Percentiles rank a stretch among this genome's conserved stretches.
These are phyloP conservation scores for Yamadazyma akitaensis DNA, from an alignment of 805 yeast species.

Conservation along the genomic window DNA sequence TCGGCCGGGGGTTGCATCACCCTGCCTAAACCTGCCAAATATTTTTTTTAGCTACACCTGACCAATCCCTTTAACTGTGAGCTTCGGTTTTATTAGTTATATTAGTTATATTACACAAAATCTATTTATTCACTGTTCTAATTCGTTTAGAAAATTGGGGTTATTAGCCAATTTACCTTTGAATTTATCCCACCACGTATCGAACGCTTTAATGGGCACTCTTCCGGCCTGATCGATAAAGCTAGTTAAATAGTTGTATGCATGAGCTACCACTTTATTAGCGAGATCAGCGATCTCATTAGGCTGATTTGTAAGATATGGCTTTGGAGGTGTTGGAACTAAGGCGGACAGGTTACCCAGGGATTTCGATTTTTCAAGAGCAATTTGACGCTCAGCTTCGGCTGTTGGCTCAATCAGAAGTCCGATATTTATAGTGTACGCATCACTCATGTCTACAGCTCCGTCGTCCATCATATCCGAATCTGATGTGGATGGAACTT, in stretches of 20 bases:
- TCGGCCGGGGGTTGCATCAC: background rate
- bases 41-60: too few relatives aligned
- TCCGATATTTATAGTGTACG: constrained; percentile 53
- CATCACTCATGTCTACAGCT: constrained; percentile 27
- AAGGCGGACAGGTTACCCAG: constrained; percentile 12
- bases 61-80: too few relatives aligned
- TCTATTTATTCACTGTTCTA: constrained; percentile 8
- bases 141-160: constrained; percentile 69
- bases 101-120: background rate
- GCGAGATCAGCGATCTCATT: constrained; percentile 57
- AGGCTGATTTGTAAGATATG: constrained; percentile 15
- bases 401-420: constrained; percentile 82
- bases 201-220: constrained; percentile 83
- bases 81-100: too few relatives aligned
- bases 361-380: constrained; percentile 32
- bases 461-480: constrained; percentile 26
- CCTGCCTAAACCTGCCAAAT: background rate
- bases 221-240: constrained; percentile 76
- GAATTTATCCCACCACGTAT: constrained; percentile 95
- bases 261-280: constrained; percentile 84
- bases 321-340: constrained; percentile 17
- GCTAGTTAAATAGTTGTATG: constrained; percentile 88
- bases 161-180: constrained; percentile 70
- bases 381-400: constrained; percentile 60
- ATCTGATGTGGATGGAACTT: constrained; percentile 32